These are phyloP conservation scores for Podaxis sp. DNA, from an alignment of 768 basidiomycete genomes.

Conservation along the genomic window DNA sequence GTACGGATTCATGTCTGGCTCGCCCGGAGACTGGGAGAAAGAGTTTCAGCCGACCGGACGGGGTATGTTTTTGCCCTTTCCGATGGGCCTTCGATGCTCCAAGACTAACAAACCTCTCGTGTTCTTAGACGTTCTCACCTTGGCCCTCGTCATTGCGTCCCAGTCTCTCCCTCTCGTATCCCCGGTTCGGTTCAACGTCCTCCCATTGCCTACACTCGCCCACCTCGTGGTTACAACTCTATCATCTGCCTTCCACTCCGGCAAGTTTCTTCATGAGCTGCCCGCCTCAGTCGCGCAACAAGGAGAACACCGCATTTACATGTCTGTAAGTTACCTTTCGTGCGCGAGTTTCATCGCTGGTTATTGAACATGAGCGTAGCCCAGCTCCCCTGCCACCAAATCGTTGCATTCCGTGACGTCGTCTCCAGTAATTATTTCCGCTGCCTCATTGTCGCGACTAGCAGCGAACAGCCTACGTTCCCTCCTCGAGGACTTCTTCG, in stretches of 20 bases:
- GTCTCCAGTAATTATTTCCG: conserved; percentile 32
- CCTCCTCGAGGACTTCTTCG: conserved; percentile 32
- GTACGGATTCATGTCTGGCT: conserved; percentile 24
- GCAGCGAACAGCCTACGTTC: conserved; percentile 31
- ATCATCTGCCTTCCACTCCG: conserved; percentile 52
- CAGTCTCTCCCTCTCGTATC: conserved; percentile 59
- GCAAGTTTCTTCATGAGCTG: conserved; percentile 49
- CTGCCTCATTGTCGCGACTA: conserved; percentile 34
- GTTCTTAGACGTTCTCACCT: conserved; percentile 40
- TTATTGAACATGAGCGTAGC: conserved; percentile 17
- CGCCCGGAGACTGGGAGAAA: conserved; percentile 52
- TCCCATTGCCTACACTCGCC: conserved; percentile 50
- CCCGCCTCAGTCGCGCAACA: conserved; percentile 29
- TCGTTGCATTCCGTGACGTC: conserved; percentile 34
- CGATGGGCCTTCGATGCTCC: neutral
- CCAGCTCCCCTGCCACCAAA: conserved; percentile 30
- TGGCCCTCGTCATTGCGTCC: conserved; percentile 56
- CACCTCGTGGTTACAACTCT: conserved; percentile 43
- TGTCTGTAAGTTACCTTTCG: conserved; percentile 25
- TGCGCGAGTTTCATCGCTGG: neutral
- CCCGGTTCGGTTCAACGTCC: conserved; percentile 51
- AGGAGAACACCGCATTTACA: conserved; percentile 25
- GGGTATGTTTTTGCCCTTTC: conserved; percentile 27
- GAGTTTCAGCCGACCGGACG: conserved; percentile 61
- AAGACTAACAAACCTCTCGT: neutral